A percentile compares a stretch with the other conserved stretches of the same genome.
phyloP scores from a whole-genome alignment of 1,284 basidiomycete genomes.

The Malassezia furfur region DNA sequence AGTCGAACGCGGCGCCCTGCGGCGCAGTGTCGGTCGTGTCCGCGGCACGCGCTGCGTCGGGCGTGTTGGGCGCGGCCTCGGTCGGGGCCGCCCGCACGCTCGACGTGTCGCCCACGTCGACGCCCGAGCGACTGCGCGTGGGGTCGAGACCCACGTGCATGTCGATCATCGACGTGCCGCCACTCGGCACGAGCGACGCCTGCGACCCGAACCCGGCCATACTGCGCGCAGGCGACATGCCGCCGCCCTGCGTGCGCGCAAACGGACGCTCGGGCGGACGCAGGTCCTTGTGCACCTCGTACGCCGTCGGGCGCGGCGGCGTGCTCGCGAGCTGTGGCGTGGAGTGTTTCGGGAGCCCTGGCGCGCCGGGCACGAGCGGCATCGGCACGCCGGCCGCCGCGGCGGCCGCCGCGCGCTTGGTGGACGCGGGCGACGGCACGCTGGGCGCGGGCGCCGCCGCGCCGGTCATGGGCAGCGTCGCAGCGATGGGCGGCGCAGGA shows the following conservation, averaged over 20 bases:
- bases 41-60: background rate
- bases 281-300: slow-evolving; percentile 23
- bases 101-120: background rate
- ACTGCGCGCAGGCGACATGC: background rate
- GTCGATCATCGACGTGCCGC: slow-evolving; percentile 47
- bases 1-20: background rate
- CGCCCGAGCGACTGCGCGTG: background rate
- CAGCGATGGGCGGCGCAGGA: background rate
- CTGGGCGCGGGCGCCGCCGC: background rate
- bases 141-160: slow-evolving; percentile 49
- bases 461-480: background rate
- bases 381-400: slow-evolving; percentile 15
- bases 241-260: slow-evolving; percentile 15
- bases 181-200: slow-evolving; percentile 47
- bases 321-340: slow-evolving; percentile 2
- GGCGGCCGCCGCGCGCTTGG: background rate
- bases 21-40: background rate
- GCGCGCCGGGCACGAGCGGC: slow-evolving; percentile 1
- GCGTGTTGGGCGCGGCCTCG: background rate
- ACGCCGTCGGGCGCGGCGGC: slow-evolving; percentile 9
- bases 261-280: slow-evolving; percentile 33
- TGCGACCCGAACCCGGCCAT: slow-evolving; percentile 24
- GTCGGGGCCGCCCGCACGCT: background rate
- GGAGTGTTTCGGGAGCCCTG: background rate
- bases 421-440: too few relatives aligned